A percentile compares a stretch with the other conserved stretches of the same genome.
Evolutionary conservation across 345 rosid genomes (phyloP).

Genomic region (Eutrema japonicum): DNA sequence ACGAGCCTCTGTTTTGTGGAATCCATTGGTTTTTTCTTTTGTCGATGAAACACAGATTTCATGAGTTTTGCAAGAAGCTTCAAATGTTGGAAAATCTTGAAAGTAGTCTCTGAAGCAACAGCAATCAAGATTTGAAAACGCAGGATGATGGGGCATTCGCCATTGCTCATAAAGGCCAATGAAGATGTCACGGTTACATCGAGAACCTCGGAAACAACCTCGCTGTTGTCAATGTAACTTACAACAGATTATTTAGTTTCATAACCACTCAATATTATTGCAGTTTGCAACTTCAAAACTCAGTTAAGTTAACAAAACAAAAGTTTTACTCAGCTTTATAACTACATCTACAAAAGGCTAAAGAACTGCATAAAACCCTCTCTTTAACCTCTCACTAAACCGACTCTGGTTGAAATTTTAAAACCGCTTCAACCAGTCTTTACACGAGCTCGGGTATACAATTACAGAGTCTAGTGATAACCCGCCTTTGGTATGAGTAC

Average conservation of each 20-base stretch:
- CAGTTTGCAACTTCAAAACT: conserved; percentile 28
- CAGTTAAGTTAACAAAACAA: neutral
- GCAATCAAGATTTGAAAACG: too few relatives aligned
- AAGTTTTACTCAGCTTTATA: neutral
- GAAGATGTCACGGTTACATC: too few relatives aligned
- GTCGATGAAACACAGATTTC: too few relatives aligned
- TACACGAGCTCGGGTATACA: conserved; percentile 65
- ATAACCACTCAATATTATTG: neutral
- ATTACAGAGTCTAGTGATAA: conserved; percentile 79
- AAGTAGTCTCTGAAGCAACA: too few relatives aligned
- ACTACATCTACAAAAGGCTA: conserved; percentile 34
- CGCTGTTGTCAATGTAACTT: neutral
- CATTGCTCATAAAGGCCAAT: too few relatives aligned
- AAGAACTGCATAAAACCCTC: conserved; percentile 22
- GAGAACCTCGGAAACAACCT: too few relatives aligned
- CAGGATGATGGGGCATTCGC: too few relatives aligned
- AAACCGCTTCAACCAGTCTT: conserved; percentile 42
- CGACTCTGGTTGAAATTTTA: conserved; percentile 19
- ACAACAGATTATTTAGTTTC: neutral
- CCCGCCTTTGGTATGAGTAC: conserved; percentile 98
- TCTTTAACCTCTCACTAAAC: conserved; percentile 41
- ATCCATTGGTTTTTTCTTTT: too few relatives aligned
- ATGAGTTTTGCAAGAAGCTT: too few relatives aligned
- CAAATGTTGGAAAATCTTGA: too few relatives aligned
- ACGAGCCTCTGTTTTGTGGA: too few relatives aligned